These are phyloP conservation scores for Penicillium pancosmium DNA, from an alignment of 495 filamentous ascomycete genomes.

Conservation along the genomic window DNA sequence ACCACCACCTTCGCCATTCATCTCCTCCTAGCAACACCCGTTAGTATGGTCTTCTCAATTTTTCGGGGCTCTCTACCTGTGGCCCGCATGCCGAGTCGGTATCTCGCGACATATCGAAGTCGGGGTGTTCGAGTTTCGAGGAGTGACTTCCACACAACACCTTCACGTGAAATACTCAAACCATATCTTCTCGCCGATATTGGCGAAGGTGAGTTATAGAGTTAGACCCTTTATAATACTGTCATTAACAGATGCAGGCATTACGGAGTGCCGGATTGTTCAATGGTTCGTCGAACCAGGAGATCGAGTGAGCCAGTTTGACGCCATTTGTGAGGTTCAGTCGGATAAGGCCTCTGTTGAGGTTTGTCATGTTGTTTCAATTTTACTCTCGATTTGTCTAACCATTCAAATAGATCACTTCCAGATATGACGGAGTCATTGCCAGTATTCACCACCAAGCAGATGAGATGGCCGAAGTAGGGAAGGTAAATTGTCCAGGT, in stretches of 20 bases:
- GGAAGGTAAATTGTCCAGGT: not conserved
- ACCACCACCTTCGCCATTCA: no score
- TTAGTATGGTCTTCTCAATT: not conserved
- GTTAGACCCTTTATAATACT: not conserved
- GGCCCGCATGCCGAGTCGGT: not conserved
- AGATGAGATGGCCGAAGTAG: conserved; percentile 1
- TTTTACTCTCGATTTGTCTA: no score
- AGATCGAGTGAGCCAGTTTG: conserved; percentile 5
- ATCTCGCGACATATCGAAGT: not conserved
- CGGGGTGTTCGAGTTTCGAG: not conserved
- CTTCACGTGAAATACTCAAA: not conserved
- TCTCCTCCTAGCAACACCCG: not conserved
- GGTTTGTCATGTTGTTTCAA: not conserved
- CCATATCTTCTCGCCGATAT: conserved; percentile 8
- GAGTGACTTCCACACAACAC: conserved; percentile 1
- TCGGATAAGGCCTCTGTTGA: conserved; percentile 9
- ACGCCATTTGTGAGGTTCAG: conserved; percentile 7
- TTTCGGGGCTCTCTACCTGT: not conserved
- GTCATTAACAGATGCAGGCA: not conserved
- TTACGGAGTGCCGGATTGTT: conserved; percentile 5
- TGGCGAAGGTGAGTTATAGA: conserved; percentile 2
- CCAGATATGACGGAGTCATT: not conserved
- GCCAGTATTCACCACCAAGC: not conserved
- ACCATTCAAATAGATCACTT: not conserved
- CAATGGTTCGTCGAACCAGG: conserved; percentile 4